Evolutionary conservation across 1,139 yeast genomes (phyloP).

Genomic region (Nakaseomyces nivariensis): DNA sequence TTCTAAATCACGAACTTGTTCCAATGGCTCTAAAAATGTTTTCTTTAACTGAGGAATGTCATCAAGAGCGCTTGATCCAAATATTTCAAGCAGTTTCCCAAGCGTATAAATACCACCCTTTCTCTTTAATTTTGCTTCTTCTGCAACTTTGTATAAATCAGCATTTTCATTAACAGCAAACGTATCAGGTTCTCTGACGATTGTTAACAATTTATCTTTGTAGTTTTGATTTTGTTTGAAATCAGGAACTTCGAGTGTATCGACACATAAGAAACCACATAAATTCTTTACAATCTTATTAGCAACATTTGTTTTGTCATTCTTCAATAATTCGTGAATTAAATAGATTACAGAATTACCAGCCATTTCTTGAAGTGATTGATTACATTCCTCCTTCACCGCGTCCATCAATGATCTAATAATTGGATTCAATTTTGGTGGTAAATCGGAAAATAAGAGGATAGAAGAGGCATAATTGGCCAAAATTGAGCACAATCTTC

Average conservation of each 20-base stretch:
- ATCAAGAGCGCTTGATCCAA: constrained; percentile 45
- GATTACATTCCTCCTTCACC: constrained; percentile 64
- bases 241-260: constrained; percentile 92
- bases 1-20: constrained; percentile 30
- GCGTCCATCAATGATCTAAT: constrained; percentile 92
- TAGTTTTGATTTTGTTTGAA: constrained; percentile 57
- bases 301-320: constrained; percentile 60
- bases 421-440: constrained; percentile 78
- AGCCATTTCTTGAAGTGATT: constrained; percentile 57
- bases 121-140: constrained; percentile 70
- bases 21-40: constrained; percentile 60
- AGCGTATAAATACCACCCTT: constrained; percentile 73
- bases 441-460: constrained; percentile 49
- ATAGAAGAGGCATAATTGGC: constrained; percentile 75
- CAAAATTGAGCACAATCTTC: constrained; percentile 53
- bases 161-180: constrained; percentile 60
- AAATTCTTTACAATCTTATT: constrained; percentile 84
- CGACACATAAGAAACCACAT: constrained; percentile 91
- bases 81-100: constrained; percentile 43
- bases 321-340: constrained; percentile 45
- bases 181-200: constrained; percentile 69
- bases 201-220: constrained; percentile 55
- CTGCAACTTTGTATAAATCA: constrained; percentile 52
- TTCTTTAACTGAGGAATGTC: constrained; percentile 60
- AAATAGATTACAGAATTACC: constrained; percentile 61